These are phyloP conservation scores for Tetrapisispora namnaoensis DNA, from an alignment of 805 yeast species.

Conservation along the genomic window DNA sequence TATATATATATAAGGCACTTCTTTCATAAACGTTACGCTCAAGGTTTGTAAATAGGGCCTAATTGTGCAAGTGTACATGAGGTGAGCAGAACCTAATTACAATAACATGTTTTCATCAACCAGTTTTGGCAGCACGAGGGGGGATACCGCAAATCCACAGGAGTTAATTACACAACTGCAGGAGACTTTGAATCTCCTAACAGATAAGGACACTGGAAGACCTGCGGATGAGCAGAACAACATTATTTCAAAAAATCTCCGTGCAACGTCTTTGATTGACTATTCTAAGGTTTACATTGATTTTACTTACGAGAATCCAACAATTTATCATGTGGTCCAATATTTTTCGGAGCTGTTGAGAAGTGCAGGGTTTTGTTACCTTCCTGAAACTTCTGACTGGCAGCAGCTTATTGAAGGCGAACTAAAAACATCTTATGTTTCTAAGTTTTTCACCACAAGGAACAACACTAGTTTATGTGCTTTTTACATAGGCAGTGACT, in stretches of 20 bases:
- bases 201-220: not conserved
- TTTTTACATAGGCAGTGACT: slow-evolving; percentile 55
- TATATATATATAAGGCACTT: too few species aligned
- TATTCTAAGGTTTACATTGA: slow-evolving; percentile 37
- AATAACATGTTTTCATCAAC: too few species aligned
- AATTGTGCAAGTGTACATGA: too few species aligned
- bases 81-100: too few species aligned
- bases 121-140: too few species aligned
- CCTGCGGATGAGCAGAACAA: not conserved
- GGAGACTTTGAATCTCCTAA: not conserved
- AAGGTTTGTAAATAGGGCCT: too few species aligned
- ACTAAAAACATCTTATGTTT: slow-evolving; percentile 26
- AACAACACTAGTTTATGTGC: slow-evolving; percentile 62
- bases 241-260: not conserved
- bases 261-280: not conserved
- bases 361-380: slow-evolving; percentile 50
- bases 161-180: not conserved
- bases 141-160: too few species aligned
- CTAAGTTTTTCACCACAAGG: slow-evolving; percentile 58
- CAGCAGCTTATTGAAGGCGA: slow-evolving; percentile 8
- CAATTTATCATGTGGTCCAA: slow-evolving; percentile 62
- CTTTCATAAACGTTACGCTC: too few species aligned
- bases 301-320: slow-evolving; percentile 65
- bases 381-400: slow-evolving; percentile 49
- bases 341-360: slow-evolving; percentile 40